Evolutionary conservation across 2,329 filamentous ascomycete genomes (phyloP).

Genomic region (Ophiostoma perfectum): DNA sequence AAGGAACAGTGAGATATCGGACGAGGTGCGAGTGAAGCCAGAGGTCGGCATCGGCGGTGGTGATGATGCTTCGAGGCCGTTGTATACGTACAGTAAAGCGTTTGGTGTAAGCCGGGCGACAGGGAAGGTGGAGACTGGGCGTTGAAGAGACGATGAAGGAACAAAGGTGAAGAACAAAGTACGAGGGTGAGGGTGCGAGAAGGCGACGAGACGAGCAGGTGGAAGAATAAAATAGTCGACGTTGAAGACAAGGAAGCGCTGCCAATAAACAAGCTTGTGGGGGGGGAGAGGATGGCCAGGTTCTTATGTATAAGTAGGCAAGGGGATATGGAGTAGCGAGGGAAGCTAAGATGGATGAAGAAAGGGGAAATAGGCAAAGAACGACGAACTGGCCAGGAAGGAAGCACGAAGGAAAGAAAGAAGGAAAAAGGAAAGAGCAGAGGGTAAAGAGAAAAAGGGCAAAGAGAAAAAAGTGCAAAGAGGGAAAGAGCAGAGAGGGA

Average conservation of each 20-base stretch:
- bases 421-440: neutral
- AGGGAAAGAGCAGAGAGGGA: neutral
- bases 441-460: neutral
- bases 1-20: neutral
- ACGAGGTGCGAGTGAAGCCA: neutral
- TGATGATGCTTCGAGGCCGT: slow-evolving; percentile 3
- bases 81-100: slow-evolving; percentile 3
- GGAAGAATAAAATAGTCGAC: neutral
- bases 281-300: slow-evolving; percentile 27
- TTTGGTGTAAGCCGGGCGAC: too few relatives aligned
- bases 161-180: neutral
- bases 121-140: neutral
- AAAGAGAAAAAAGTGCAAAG: neutral
- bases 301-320: slow-evolving; percentile 29
- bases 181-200: neutral
- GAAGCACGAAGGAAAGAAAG: neutral
- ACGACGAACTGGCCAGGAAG: neutral
- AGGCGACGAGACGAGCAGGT: neutral
- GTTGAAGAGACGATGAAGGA: neutral
- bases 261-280: slow-evolving; percentile 20
- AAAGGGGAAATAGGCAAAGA: slow-evolving; percentile 24
- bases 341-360: slow-evolving; percentile 32
- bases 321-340: slow-evolving; percentile 32
- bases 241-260: slow-evolving; percentile 18
- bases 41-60: neutral